Evolutionary conservation across 768 basidiomycete genomes (phyloP).

Genomic region (Lepiota venenata): DNA sequence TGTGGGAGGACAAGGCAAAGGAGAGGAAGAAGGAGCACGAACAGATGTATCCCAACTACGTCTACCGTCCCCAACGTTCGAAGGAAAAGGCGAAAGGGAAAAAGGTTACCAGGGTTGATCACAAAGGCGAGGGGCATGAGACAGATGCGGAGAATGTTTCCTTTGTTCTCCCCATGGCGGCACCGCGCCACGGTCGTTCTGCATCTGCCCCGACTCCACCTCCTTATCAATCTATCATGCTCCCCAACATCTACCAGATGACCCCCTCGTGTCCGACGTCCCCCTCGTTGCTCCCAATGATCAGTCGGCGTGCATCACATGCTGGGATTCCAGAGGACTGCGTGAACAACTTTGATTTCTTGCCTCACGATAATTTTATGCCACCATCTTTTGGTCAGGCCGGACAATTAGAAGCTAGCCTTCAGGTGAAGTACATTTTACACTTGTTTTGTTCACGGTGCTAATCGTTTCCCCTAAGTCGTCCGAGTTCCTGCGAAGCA

Average conservation of each 20-base stretch:
- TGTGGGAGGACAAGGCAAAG: conserved; percentile 77
- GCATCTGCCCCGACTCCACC: conserved; percentile 66
- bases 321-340: conserved; percentile 43
- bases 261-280: conserved; percentile 62
- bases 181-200: conserved; percentile 32
- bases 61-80: conserved; percentile 70
- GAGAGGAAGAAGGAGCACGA: conserved; percentile 81
- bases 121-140: conserved; percentile 34
- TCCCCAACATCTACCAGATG: conserved; percentile 57
- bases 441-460: conserved; percentile 1
- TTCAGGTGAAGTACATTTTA: conserved; percentile 31
- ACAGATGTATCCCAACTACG: conserved; percentile 70
- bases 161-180: conserved; percentile 34
- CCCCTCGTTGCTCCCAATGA: conserved; percentile 54
- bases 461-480: conserved; percentile 28
- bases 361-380: conserved; percentile 41
- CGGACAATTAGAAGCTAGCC: conserved; percentile 42
- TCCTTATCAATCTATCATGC: conserved; percentile 62
- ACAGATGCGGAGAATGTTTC: conserved; percentile 31
- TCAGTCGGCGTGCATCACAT: conserved; percentile 56
- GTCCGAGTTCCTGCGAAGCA: conserved; percentile 46
- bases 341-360: conserved; percentile 52
- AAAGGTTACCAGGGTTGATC: conserved; percentile 31
- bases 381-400: conserved; percentile 34
- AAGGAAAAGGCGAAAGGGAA: conserved; percentile 46